A percentile compares a stretch with the other conserved stretches of the same genome.
Conservation (phyloP, 2,329 filamentous ascomycete species). For the Alternaria longipes region DNA sequence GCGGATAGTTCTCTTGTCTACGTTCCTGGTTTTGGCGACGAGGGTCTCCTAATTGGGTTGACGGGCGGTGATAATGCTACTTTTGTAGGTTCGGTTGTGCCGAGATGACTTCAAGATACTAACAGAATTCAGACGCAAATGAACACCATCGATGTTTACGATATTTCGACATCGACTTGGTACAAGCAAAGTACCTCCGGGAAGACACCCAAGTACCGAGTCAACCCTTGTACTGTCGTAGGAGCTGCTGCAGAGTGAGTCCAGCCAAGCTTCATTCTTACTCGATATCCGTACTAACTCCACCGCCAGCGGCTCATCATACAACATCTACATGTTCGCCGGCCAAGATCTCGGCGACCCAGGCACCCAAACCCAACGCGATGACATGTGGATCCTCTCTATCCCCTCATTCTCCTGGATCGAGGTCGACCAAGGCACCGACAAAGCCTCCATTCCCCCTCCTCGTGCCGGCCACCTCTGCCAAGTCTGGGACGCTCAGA, state of each 20-base stretch:
- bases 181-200: constrained; percentile 75
- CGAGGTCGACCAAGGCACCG: constrained; percentile 61
- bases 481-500: constrained; percentile 80
- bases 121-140: constrained; percentile 64
- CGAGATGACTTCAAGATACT: constrained; percentile 5
- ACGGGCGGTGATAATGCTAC: constrained; percentile 75
- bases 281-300: constrained; percentile 14
- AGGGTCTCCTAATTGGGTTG: constrained; percentile 80
- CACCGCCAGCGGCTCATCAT: constrained; percentile 68
- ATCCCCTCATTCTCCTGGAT: constrained; percentile 85
- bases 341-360: constrained; percentile 76
- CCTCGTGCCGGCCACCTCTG: constrained; percentile 78
- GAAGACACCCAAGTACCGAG: constrained; percentile 66
- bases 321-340: constrained; percentile 81
- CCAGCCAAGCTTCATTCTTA: no score
- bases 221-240: constrained; percentile 75
- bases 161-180: constrained; percentile 75
- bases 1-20: constrained; percentile 78
- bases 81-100: constrained; percentile 61
- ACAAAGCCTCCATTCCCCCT: constrained; percentile 56
- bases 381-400: constrained; percentile 81
- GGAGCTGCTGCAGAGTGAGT: constrained; percentile 71
- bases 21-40: constrained; percentile 77
- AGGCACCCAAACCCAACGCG: constrained; percentile 67
- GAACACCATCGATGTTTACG: constrained; percentile 81